Percentiles rank a stretch among this genome's conserved stretches.
Evolutionary conservation across 495 filamentous ascomycete species (phyloP).

Genomic region (Trichocladium uniseriatum): DNA sequence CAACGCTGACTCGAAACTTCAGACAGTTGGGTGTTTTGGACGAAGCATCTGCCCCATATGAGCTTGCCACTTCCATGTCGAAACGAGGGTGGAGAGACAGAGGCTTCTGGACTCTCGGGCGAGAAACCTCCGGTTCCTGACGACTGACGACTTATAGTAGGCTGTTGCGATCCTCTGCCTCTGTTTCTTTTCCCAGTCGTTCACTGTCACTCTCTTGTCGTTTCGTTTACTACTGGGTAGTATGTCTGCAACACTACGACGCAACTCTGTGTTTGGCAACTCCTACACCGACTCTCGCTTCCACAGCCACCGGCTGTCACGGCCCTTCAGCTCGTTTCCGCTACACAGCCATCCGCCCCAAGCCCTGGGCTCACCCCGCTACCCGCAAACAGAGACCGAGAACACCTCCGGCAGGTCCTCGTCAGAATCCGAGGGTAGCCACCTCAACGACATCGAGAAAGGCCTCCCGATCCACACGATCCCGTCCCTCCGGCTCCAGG

Average conservation of each 20-base stretch:
- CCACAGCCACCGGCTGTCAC: background rate
- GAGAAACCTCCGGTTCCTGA: too few relatives aligned
- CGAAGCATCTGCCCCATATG: too few relatives aligned
- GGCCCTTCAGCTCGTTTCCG: background rate
- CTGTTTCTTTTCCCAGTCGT: too few relatives aligned
- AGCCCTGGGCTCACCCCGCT: background rate
- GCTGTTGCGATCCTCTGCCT: too few relatives aligned
- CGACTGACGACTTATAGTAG: too few relatives aligned
- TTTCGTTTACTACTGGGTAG: too few relatives aligned
- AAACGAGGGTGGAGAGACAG: too few relatives aligned
- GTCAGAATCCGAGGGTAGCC: background rate
- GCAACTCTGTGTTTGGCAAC: background rate
- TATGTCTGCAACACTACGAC: constrained; percentile 5
- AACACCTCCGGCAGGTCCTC: constrained; percentile 1
- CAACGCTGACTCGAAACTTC: constrained; percentile 1
- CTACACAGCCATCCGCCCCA: background rate
- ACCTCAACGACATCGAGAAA: constrained; percentile 8
- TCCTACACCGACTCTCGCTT: background rate
- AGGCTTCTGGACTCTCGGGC: too few relatives aligned
- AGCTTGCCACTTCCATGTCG: too few relatives aligned
- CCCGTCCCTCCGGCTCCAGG: background rate
- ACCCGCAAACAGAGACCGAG: background rate
- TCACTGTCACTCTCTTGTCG: too few relatives aligned
- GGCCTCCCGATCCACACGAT: constrained; percentile 7
- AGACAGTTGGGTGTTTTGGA: too few relatives aligned